Evolutionary conservation across 345 rosid genomes (phyloP).

Genomic region (Eucalyptus coolabah): DNA sequence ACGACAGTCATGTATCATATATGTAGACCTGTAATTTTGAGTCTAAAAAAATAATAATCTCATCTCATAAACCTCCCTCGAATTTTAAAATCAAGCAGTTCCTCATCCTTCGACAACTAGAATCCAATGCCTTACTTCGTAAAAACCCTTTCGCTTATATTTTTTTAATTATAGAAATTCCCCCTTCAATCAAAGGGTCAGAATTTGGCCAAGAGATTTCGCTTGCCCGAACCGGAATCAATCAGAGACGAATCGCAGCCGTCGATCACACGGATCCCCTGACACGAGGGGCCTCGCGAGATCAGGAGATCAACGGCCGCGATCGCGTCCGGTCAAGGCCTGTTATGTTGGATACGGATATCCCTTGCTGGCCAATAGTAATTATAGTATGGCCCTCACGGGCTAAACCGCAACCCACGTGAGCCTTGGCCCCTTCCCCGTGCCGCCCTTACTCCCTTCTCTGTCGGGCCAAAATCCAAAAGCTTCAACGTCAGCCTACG

Average conservation of each 20-base stretch:
- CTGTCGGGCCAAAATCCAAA: neutral
- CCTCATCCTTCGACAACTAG: neutral
- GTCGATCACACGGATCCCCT: neutral
- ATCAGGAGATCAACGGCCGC: neutral
- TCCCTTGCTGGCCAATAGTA: neutral
- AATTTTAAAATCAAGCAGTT: neutral
- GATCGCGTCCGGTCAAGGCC: neutral
- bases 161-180: neutral
- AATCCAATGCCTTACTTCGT: neutral
- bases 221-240: neutral
- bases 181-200: neutral
- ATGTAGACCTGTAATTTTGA: rapidly evolving
- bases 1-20: rapidly evolving
- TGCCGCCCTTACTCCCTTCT: neutral
- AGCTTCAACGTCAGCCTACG: neutral
- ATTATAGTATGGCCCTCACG: neutral
- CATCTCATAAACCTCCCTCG: neutral
- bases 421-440: neutral
- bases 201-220: neutral
- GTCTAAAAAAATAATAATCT: neutral
- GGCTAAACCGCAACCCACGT: neutral
- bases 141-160: neutral
- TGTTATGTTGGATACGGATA: neutral
- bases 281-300: neutral
- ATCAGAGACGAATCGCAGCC: neutral